Evolutionary conservation across 2,329 filamentous ascomycete species (phyloP).

Genomic region (Calonectria hongkongensis): DNA sequence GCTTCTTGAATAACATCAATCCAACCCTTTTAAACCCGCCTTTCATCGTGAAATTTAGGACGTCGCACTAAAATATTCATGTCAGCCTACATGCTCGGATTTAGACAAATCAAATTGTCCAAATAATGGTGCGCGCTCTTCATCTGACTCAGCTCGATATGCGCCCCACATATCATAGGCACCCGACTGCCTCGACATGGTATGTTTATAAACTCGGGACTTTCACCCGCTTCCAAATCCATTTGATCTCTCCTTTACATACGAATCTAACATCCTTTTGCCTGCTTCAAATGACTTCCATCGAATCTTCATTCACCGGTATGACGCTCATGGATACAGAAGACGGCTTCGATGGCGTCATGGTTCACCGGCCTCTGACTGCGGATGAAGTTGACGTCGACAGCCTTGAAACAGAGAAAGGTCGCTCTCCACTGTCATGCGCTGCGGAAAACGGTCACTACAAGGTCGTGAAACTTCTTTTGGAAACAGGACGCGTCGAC

Average conservation of each 20-base stretch:
- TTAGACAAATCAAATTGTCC: background rate
- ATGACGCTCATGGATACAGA: conserved; percentile 1
- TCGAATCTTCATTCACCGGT: background rate
- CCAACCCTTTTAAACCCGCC: no score
- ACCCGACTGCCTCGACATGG: background rate
- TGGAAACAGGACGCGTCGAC: background rate
- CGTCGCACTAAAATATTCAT: background rate
- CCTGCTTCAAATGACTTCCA: background rate
- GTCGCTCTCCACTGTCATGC: background rate
- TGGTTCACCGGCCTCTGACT: background rate
- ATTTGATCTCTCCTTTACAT: background rate
- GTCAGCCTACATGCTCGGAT: background rate
- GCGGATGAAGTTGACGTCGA: background rate
- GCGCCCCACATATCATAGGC: background rate
- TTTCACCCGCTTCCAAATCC: background rate
- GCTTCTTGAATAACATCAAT: no score
- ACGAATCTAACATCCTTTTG: background rate
- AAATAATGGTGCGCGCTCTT: background rate
- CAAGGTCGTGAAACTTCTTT: background rate
- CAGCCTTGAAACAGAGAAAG: background rate
- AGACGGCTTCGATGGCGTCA: background rate
- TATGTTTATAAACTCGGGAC: background rate
- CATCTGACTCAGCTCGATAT: background rate
- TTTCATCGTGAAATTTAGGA: no score
- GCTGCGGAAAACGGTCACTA: background rate